Conservation (phyloP, 768 basidiomycete species). For the Hygrocybe coccinea region DNA sequence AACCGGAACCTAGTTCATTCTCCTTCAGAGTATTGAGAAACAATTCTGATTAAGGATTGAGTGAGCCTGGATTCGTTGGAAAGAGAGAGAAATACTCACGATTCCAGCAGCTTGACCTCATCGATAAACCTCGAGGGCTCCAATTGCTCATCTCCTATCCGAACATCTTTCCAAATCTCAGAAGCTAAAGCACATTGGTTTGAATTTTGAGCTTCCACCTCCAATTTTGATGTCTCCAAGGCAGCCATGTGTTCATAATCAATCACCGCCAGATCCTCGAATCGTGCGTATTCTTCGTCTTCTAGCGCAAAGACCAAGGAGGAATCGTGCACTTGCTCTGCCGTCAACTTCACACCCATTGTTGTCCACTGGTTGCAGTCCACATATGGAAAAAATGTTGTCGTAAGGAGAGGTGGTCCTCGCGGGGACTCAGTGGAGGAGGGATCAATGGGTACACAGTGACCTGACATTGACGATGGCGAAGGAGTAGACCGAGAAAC, state of each 20-base stretch:
- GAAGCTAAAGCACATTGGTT: neutral
- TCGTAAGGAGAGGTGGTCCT: neutral
- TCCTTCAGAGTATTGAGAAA: neutral
- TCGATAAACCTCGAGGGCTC: neutral
- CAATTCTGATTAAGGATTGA: neutral
- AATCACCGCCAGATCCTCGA: neutral
- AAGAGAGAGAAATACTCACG: neutral
- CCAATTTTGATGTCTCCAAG: neutral
- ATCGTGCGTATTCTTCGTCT: neutral
- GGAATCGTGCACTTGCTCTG: neutral
- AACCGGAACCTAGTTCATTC: neutral
- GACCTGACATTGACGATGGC: too few relatives aligned
- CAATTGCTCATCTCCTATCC: neutral
- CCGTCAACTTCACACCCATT: neutral
- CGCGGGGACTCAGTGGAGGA: neutral
- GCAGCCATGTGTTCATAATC: neutral
- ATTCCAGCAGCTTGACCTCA: neutral
- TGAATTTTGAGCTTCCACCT: neutral
- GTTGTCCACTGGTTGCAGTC: slow-evolving; percentile 2
- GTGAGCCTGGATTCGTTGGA: neutral
- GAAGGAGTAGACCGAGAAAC: neutral
- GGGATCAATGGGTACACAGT: neutral
- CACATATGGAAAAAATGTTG: neutral
- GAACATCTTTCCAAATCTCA: neutral
- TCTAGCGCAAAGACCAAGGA: neutral